Base-by-base conservation (phyloP, 169 alveolate species). In the Ichthyophthirius multifiliis region DNA sequence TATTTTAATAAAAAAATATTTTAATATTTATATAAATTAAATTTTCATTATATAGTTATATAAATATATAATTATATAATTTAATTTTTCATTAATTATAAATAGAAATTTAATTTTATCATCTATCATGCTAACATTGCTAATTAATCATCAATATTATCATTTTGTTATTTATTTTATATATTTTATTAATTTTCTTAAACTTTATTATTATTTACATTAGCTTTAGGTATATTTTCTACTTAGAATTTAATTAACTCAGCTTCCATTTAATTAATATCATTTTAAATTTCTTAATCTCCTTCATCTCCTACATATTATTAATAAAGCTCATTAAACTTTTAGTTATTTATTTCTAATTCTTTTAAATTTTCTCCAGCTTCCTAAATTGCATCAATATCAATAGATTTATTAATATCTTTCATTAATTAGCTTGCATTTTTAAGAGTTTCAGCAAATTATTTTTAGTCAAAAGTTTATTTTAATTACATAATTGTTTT, bases 351-450 rank as follows among this genome's bases (percentile, higher is more conserved):
- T 39, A 55, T 55, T 27, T 55, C 71, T 18, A 55, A 55, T 27
- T 55, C 71, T 10, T 55, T 27, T 10, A 55, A 39, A 55, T 55
- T 55, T 20, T 39, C 71, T 6, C 23, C 4, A 20, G 71, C 18
- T 6, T 55, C 71, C 31, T 55, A 55, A n/a, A 55, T 55, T 27
- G 41, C 71, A 55, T 55, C 71, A n/a, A 55, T 55, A 55, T 55
- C 71, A 1, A 55, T 55, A 18, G 71, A 34, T 27, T 55, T 55
- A 55, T 55, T 55, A 27, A 55, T 23, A 55, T 55, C 71, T 27
- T 55, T 5, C 71, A 55, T 55, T 18, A 55, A 27, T 23, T 55
- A 27, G 10, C 31, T 55, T 1, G 71, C 71, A 20, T 34, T 39
- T 55, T 55, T 13, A 10, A 55, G 71, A 20, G 71, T 55, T 6